Conservation (phyloP, 768 basidiomycete species). For the Lyophyllum semitale region DNA sequence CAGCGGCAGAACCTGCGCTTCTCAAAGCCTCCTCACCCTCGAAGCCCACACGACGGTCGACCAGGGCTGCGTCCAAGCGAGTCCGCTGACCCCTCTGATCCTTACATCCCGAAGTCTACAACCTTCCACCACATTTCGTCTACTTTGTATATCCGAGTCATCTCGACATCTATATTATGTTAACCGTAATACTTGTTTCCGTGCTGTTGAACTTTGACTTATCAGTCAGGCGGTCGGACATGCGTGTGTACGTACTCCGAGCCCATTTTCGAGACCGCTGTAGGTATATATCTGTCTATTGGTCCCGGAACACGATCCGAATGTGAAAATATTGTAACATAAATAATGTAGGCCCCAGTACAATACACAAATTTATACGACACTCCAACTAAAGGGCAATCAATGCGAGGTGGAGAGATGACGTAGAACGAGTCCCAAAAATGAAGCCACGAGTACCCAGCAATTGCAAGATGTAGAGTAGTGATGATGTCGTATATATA, state of each 20-base stretch:
- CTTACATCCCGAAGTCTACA: too few relatives aligned
- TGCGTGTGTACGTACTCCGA: too few relatives aligned
- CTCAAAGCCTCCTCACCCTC: background rate
- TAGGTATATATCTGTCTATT: too few relatives aligned
- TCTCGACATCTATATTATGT: too few relatives aligned
- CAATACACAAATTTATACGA: conserved; percentile 8
- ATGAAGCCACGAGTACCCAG: background rate
- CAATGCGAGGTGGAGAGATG: background rate
- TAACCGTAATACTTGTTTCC: too few relatives aligned
- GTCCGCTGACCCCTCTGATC: too few relatives aligned
- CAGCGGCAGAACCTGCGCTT: background rate
- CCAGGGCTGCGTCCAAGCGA: background rate
- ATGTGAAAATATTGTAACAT: background rate
- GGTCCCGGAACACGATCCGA: too few relatives aligned
- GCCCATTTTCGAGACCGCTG: too few relatives aligned
- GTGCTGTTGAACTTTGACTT: too few relatives aligned
- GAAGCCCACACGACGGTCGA: background rate
- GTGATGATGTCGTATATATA: background rate
- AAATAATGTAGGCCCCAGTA: conserved; percentile 6
- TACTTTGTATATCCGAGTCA: too few relatives aligned
- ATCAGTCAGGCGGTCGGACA: too few relatives aligned
- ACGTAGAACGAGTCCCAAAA: background rate
- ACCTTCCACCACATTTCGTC: too few relatives aligned
- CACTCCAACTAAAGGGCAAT: background rate
- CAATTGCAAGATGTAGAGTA: background rate